Evolutionary conservation across 2,329 filamentous ascomycete species (phyloP).

Genomic region (Fusarium anthophilum): DNA sequence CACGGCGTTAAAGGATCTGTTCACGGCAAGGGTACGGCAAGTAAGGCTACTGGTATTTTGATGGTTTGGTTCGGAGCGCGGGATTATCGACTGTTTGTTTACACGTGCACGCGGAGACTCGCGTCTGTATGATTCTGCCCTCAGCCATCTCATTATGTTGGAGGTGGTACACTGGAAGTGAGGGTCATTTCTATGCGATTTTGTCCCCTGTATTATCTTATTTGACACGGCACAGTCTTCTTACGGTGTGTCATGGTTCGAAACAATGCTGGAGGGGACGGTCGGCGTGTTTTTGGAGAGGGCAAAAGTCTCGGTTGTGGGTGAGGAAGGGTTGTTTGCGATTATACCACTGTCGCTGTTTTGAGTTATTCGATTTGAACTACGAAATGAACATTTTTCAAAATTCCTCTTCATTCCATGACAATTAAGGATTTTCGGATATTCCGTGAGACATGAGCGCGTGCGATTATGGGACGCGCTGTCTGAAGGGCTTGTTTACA

Average conservation of each 20-base stretch:
- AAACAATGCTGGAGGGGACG: slow-evolving; percentile 29
- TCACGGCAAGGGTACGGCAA: slow-evolving; percentile 41
- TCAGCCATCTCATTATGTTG: slow-evolving; percentile 33
- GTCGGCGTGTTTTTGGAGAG: slow-evolving; percentile 22
- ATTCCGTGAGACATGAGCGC: background rate
- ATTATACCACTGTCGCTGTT: slow-evolving; percentile 41
- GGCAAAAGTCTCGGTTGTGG: slow-evolving; percentile 28
- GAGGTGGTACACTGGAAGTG: slow-evolving; percentile 29
- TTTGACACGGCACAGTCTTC: slow-evolving; percentile 32
- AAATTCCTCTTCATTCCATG: background rate
- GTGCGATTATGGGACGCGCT: slow-evolving; percentile 24
- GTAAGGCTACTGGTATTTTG: slow-evolving; percentile 41
- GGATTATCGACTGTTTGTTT: slow-evolving; percentile 38
- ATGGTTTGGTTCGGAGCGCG: slow-evolving; percentile 41
- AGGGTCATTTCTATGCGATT: slow-evolving; percentile 32
- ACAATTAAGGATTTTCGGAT: background rate
- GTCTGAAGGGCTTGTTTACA: slow-evolving; percentile 41
- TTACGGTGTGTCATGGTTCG: slow-evolving; percentile 26
- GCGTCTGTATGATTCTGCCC: slow-evolving; percentile 30
- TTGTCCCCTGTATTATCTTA: slow-evolving; percentile 40
- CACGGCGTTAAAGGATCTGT: slow-evolving; percentile 49
- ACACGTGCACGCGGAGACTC: slow-evolving; percentile 30
- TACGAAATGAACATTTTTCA: slow-evolving; percentile 15
- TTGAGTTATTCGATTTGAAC: slow-evolving; percentile 18
- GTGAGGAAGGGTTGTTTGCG: slow-evolving; percentile 21